Percentiles rank a stretch among this genome's conserved stretches.
phyloP scores from a whole-genome alignment of 371 early-diverging fungal genomes.

The Aphelidium insulamus region DNA sequence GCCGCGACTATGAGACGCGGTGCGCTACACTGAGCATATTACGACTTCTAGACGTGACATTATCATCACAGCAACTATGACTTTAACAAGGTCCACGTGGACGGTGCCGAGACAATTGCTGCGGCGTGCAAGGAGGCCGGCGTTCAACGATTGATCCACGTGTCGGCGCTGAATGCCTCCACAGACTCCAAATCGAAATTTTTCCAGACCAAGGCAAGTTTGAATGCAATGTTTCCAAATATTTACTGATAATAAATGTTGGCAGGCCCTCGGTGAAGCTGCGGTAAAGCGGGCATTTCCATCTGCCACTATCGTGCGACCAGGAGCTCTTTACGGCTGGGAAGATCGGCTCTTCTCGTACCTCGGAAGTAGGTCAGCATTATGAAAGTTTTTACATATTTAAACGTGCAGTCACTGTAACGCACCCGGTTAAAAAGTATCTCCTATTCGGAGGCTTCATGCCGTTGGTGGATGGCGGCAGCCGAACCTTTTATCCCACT shows the following conservation, averaged over 20 bases:
- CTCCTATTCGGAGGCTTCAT: not conserved
- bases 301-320: conserved; percentile 79
- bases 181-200: conserved; percentile 51
- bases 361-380: conserved; percentile 46
- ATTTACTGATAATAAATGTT: not conserved
- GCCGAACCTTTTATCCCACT: not conserved
- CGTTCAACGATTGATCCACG: conserved; percentile 66
- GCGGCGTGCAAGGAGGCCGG: conserved; percentile 54
- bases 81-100: conserved; percentile 59
- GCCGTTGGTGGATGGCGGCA: conserved; percentile 2
- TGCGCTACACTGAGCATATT: conserved; percentile 8
- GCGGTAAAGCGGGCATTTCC: conserved; percentile 70
- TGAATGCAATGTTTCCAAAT: not conserved
- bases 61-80: conserved; percentile 52
- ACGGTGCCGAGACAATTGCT: conserved; percentile 63
- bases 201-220: conserved; percentile 54
- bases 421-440: no score
- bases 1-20: conserved; percentile 77
- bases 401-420: no score
- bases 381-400: not conserved
- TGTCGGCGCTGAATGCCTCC: conserved; percentile 65
- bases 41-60: conserved; percentile 1
- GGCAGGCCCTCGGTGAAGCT: conserved; percentile 63
- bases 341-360: conserved; percentile 84
- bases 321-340: conserved; percentile 65